Percentiles rank a stretch among this genome's conserved stretches.
Evolutionary conservation across 352 stramenopile genomes (phyloP).

Genomic region (Globisporangium cystogenes): DNA sequence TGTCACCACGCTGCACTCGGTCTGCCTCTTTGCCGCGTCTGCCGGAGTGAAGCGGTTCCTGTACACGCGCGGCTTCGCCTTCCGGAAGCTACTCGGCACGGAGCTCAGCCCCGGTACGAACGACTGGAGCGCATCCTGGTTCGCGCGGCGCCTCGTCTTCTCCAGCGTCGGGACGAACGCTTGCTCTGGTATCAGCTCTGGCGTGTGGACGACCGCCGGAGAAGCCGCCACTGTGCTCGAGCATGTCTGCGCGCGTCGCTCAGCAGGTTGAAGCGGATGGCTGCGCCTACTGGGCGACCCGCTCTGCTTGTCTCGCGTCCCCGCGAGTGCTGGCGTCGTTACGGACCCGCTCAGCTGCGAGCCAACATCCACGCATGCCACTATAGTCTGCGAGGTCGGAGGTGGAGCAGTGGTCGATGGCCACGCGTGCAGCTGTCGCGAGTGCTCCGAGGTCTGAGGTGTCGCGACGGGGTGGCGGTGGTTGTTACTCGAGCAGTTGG

Average conservation of each 20-base stretch:
- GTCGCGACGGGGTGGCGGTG: too few species aligned
- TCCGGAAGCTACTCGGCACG: constrained; percentile 54
- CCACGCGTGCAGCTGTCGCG: too few species aligned
- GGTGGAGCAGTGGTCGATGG: too few species aligned
- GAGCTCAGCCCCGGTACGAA: constrained; percentile 36
- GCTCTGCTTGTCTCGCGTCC: background rate
- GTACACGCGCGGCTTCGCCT: constrained; percentile 51
- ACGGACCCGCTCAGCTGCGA: background rate
- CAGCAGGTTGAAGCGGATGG: background rate
- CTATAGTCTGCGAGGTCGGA: background rate
- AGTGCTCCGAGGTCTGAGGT: too few species aligned
- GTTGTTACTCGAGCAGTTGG: background rate
- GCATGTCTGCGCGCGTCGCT: background rate
- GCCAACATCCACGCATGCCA: background rate
- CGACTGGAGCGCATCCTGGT: background rate
- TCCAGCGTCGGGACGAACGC: constrained; percentile 4
- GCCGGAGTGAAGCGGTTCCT: constrained; percentile 23
- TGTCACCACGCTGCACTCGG: constrained; percentile 36
- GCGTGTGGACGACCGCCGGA: constrained; percentile 2
- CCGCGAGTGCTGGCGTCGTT: background rate
- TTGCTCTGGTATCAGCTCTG: constrained; percentile 6
- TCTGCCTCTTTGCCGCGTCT: constrained; percentile 22
- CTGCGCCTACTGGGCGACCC: background rate
- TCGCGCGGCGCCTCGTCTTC: background rate
- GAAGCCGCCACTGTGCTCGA: background rate